phyloP scores from a whole-genome alignment of 2,329 filamentous ascomycete genomes.

The Teratosphaeria zuluensis region DNA sequence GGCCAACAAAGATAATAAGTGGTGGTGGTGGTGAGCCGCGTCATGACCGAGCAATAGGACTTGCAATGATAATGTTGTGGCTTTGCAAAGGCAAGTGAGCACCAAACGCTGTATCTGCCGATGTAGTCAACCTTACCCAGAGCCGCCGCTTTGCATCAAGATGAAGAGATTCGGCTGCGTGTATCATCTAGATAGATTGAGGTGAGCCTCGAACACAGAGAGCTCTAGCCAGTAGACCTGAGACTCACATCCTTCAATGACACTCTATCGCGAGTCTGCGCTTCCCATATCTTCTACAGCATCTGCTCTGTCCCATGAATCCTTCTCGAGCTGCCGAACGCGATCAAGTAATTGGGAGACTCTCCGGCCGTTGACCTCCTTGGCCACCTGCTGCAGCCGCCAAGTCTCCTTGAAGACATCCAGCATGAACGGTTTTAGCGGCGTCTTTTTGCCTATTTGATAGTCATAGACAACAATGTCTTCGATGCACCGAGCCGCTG shows the following conservation, averaged over 20 bases:
- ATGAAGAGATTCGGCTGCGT: background rate
- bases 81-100: no score
- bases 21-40: background rate
- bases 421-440: slow-evolving; percentile 52
- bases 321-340: slow-evolving; percentile 55
- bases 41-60: background rate
- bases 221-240: no score
- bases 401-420: slow-evolving; percentile 51
- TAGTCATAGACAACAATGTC: slow-evolving; percentile 77
- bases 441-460: slow-evolving; percentile 44
- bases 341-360: slow-evolving; percentile 48
- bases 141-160: no score
- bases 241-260: background rate
- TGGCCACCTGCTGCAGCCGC: slow-evolving; percentile 52
- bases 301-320: slow-evolving; percentile 62
- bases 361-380: slow-evolving; percentile 40
- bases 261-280: background rate
- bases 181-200: background rate
- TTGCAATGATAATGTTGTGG: background rate
- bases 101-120: no score
- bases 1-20: background rate
- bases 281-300: slow-evolving; percentile 48
- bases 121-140: no score
- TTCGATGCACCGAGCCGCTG: slow-evolving; percentile 65
- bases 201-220: no score